Evolutionary conservation across 2,329 filamentous ascomycete genomes (phyloP), one percentile per base, ranked within the genome.

Genomic region (Cordyceps tenuipes): DNA sequence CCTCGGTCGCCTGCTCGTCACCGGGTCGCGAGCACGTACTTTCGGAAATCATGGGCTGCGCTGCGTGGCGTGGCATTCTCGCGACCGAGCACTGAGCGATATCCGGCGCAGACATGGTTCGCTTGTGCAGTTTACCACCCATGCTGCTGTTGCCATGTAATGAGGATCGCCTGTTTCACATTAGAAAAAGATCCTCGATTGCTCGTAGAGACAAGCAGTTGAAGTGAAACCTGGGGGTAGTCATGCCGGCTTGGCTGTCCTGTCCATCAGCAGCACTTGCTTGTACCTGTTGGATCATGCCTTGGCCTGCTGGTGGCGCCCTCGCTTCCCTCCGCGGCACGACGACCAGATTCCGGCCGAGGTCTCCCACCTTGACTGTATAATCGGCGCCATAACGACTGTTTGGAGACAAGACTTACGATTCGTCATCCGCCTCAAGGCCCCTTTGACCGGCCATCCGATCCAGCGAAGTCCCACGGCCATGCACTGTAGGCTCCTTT

Each of bases 41-140:
- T 53, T 53, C 57, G 2, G 57, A 53, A 5, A 46, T 59, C 19
- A 59, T 46, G 57, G 57, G 57, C 29, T 52, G 57, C 19, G 48
- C 41, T 19, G 49, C 9, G 31, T 62, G 41, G 39, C 43, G 39
- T 21, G 62, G 58, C n/a, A 70, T 63, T 5, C 68, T 41, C 8
- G 59, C 59, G 8, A 60, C 52, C 12, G 59, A 60, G 21, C 36
- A 50, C 19, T 55, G 70, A 9, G 73, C 68, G 57, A 78, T 76
- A 61, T 77, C 73, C 12, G 80, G 79, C 7, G 79, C 80, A 9
- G 80, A 82, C 19, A 75, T 73, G 3, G 79, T 75, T 61, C 79
- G 71, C 65, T 80, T 82, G 66, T 82, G 59, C 43, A 36, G 44
- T 13, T 56, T 60, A 21, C 23, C 23, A 13, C 13, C 34, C 44